Evolutionary conservation across 1,284 basidiomycete genomes (phyloP).

Genomic region (Naganishia cerealis): DNA sequence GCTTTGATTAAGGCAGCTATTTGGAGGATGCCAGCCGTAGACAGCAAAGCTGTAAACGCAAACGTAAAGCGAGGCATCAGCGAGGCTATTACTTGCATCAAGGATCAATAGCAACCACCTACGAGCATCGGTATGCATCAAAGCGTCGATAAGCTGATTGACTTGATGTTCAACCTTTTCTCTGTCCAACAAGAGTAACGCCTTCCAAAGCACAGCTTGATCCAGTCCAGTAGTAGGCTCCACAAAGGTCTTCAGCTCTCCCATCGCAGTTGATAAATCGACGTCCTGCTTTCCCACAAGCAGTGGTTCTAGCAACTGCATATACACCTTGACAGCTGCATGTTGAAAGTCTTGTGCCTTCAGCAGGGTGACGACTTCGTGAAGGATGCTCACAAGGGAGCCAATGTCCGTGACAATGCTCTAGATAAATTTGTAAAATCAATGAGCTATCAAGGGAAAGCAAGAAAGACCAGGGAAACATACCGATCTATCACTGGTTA

Average conservation of each 20-base stretch:
- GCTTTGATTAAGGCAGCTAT: constrained; percentile 22
- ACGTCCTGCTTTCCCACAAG: background rate
- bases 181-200: constrained; percentile 1
- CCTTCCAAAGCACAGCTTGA: constrained; percentile 15
- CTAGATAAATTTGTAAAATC: background rate
- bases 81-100: no score
- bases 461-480: background rate
- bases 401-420: constrained; percentile 8
- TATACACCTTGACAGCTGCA: constrained; percentile 24
- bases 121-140: constrained; percentile 18
- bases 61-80: no score
- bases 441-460: background rate
- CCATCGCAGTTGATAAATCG: background rate
- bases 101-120: background rate
- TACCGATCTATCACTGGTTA: background rate
- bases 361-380: background rate
- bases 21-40: constrained; percentile 17
- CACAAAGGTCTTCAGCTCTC: constrained; percentile 10
- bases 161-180: constrained; percentile 5
- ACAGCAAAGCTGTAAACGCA: constrained; percentile 6
- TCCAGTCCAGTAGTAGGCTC: constrained; percentile 20
- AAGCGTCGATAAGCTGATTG: constrained; percentile 1
- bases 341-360: constrained; percentile 9
- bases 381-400: constrained; percentile 5
- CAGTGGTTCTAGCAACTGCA: constrained; percentile 18